Evolutionary conservation across 257 asterid species (phyloP).

Genomic region (Ilex aquifolium): DNA sequence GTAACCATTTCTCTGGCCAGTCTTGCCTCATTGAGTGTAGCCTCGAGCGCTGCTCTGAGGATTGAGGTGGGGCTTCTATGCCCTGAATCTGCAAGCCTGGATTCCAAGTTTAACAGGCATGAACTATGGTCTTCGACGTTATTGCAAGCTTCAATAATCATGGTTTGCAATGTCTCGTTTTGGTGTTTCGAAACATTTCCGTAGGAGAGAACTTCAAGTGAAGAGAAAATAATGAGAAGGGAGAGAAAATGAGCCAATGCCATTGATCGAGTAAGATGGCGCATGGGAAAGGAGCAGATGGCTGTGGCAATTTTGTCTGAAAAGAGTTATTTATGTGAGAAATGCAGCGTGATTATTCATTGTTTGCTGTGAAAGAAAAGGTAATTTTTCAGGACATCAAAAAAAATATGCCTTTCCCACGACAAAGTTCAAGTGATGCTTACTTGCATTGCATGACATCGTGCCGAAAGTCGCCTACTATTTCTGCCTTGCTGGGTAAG

Average conservation of each 20-base stretch:
- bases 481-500: not conserved
- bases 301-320: not conserved
- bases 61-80: conserved; percentile 28
- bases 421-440: conserved; percentile 40
- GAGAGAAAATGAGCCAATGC: conserved; percentile 13
- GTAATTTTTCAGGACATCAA: conserved; percentile 22
- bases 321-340: not conserved
- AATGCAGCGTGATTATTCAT: conserved; percentile 17
- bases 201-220: conserved; percentile 27
- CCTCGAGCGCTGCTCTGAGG: conserved; percentile 54
- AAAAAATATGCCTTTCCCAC: conserved; percentile 20
- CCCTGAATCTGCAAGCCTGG: conserved; percentile 20
- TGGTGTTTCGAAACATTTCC: conserved; percentile 13
- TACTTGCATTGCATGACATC: conserved; percentile 34
- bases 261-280: conserved; percentile 25
- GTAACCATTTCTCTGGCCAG: conserved; percentile 45
- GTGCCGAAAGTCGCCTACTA: conserved; percentile 12
- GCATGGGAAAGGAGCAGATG: conserved; percentile 4
- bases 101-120: conserved; percentile 49
- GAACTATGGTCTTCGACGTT: conserved; percentile 37
- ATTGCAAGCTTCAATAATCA: conserved; percentile 56
- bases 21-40: conserved; percentile 57
- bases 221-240: conserved; percentile 26
- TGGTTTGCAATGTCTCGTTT: conserved; percentile 38
- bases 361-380: conserved; percentile 44